Evolutionary conservation across 2,329 filamentous ascomycete genomes (phyloP).

Genomic region (Claviceps paspali): DNA sequence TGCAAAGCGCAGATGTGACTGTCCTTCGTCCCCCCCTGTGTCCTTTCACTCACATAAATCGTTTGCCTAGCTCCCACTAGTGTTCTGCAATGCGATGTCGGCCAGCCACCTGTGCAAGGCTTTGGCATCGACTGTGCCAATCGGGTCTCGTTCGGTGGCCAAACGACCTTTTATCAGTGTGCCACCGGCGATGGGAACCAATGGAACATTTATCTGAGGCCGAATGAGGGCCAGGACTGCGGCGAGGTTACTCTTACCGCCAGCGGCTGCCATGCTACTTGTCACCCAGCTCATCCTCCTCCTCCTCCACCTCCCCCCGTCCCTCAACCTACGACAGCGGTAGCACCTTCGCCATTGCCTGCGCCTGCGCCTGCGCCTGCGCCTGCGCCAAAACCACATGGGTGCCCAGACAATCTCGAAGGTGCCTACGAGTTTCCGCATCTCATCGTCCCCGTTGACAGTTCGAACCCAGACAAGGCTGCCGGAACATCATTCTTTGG

Average conservation of each 20-base stretch:
- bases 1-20: background rate
- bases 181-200: conserved; percentile 34
- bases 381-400: conserved; percentile 2
- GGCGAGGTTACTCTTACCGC: conserved; percentile 30
- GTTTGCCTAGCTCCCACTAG: conserved; percentile 30
- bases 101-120: conserved; percentile 33
- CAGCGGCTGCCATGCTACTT: conserved; percentile 19
- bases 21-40: no score
- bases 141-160: conserved; percentile 33
- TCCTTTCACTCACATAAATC: background rate
- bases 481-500: conserved; percentile 41
- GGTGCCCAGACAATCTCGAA: conserved; percentile 28
- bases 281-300: conserved; percentile 1
- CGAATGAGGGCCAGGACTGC: conserved; percentile 27
- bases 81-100: conserved; percentile 46
- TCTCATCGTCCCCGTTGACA: conserved; percentile 46
- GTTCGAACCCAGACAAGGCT: conserved; percentile 32
- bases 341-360: background rate
- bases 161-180: conserved; percentile 43
- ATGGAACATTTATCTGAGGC: conserved; percentile 37
- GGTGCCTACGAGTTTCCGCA: conserved; percentile 41
- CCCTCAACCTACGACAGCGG: background rate
- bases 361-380: conserved; percentile 7
- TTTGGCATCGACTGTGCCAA: conserved; percentile 41
- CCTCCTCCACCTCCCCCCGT: background rate